Evolutionary conservation across 352 stramenopile species (phyloP), one percentile per base, ranked within the genome.

Genomic region (Pythium pyrilobum): DNA sequence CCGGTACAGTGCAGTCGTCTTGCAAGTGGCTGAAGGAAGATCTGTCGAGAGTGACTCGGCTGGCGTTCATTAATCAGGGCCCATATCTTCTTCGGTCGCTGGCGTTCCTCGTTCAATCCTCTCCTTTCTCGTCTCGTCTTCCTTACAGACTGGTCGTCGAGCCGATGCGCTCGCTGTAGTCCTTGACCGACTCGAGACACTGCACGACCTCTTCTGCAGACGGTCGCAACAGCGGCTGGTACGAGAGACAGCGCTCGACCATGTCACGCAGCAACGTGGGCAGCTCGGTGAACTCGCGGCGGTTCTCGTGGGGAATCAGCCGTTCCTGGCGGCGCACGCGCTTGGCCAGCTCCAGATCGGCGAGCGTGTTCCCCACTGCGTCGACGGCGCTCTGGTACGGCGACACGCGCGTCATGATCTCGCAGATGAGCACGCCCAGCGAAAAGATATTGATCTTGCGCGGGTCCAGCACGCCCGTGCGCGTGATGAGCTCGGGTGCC

Each of bases 361-460:
- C 55, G 5, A 51, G 41, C 36, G 55, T 64, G 48, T 56, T 31
- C 34, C 60, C 60, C 5, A 64, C 31, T n/a, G 34, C 55, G 23
- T 68, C 55, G 16, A 68, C 39, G 12, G 38, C 29, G 10, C 24
- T 55, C 42, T 68, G 49, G 49, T 69, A 72, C 20, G 65, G 65
- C 15, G 39, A 45, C 32, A 43, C 20, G 11, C 60, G 54, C 28
- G 65, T 69, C 34, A 60, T 59, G 15, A 72, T 60, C 43, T 72
- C 65, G n/a, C 54, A 41, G 10, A 72, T 54, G 31, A 72, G 29
- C 23, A 72, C 48, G 25, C 60, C 65, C 2, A 72, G 46, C 10
- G 65, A 44, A 32, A 66, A 72, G n/a, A 72, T 60, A 29, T 72
- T 64, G 16, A 55, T 60, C 34, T 62, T 59, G 39, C 50, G 47